Conservation (phyloP, 2,329 filamentous ascomycete genomes). For the Plenodomus biglobosus region DNA sequence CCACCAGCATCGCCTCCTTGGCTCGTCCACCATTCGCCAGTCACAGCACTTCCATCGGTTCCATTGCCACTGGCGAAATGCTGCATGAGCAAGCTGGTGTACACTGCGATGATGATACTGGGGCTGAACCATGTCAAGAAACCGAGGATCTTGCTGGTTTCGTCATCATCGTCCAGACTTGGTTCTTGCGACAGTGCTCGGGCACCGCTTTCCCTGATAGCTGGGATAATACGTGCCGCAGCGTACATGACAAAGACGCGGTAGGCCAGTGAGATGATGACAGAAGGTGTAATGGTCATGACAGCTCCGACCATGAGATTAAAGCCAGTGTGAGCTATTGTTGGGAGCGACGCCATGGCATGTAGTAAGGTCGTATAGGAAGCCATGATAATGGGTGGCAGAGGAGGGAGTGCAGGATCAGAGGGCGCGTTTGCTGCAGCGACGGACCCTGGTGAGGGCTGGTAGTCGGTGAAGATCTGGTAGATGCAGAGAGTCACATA, state of each 20-base stretch:
- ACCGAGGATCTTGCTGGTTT: slow-evolving; percentile 75
- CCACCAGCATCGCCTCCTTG: slow-evolving; percentile 80
- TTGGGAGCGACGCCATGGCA: slow-evolving; percentile 78
- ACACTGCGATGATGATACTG: slow-evolving; percentile 91
- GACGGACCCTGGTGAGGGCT: slow-evolving; percentile 66
- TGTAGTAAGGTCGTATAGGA: slow-evolving; percentile 92
- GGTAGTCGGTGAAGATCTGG: slow-evolving; percentile 98
- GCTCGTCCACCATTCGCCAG: slow-evolving; percentile 76
- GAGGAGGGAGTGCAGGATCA: slow-evolving; percentile 90
- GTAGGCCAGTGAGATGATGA: slow-evolving; percentile 92
- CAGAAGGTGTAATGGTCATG: slow-evolving; percentile 91
- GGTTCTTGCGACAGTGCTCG: slow-evolving; percentile 81
- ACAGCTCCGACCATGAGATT: slow-evolving; percentile 88
- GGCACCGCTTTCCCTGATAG: slow-evolving; percentile 83
- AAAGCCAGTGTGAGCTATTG: slow-evolving; percentile 78
- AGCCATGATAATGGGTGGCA: slow-evolving; percentile 97
- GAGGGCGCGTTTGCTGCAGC: slow-evolving; percentile 56
- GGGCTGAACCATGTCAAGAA: slow-evolving; percentile 93
- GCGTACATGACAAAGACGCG: slow-evolving; percentile 94
- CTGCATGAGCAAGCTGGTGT: slow-evolving; percentile 92
- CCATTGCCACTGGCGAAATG: slow-evolving; percentile 75
- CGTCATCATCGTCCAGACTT: slow-evolving; percentile 80
- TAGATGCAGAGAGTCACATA: slow-evolving; percentile 99
- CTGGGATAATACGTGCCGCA: slow-evolving; percentile 92
- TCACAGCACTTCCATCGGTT: slow-evolving; percentile 48